A percentile compares a stretch with the other conserved stretches of the same genome.
phyloP scores from a whole-genome alignment of 495 filamentous ascomycete species.

The Hypomontagnella monticulosa region DNA sequence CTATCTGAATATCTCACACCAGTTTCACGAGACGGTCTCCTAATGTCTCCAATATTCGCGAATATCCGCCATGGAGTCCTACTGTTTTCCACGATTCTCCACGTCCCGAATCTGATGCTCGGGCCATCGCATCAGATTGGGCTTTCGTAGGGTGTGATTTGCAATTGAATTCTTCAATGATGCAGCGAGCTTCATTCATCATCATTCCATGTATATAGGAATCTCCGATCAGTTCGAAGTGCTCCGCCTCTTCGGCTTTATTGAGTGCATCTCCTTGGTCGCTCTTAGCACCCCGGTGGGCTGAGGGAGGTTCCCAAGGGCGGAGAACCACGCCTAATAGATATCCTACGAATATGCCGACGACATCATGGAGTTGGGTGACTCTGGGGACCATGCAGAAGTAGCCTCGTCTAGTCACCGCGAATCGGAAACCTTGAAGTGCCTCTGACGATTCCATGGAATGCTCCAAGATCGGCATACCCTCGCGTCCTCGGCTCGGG shows the following conservation, averaged over 20 bases:
- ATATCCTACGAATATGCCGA: conserved; percentile 29
- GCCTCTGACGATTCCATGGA: conserved; percentile 26
- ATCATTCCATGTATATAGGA: conserved; percentile 45
- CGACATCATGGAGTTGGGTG: conserved; percentile 27
- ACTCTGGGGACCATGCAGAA: conserved; percentile 35
- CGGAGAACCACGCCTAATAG: conserved; percentile 22
- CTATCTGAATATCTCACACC: not conserved
- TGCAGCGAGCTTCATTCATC: conserved; percentile 39
- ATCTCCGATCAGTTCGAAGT: conserved; percentile 38
- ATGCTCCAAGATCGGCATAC: conserved; percentile 13
- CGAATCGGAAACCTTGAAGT: conserved; percentile 24
- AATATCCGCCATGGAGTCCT: conserved; percentile 21
- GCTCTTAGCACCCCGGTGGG: not conserved
- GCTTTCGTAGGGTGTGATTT: conserved; percentile 24
- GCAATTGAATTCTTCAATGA: conserved; percentile 31
- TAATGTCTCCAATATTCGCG: conserved; percentile 27
- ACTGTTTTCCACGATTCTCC: conserved; percentile 31
- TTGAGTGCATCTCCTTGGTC: not conserved
- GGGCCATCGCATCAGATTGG: conserved; percentile 12
- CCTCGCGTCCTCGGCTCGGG: not conserved
- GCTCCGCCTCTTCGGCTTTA: not conserved
- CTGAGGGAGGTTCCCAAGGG: conserved; percentile 11
- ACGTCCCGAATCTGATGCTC: conserved; percentile 18
- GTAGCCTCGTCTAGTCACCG: conserved; percentile 36
- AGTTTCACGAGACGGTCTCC: conserved; percentile 14